phyloP scores from a whole-genome alignment of 116 monocot genomes.

The Trichopus zeylanicus region DNA sequence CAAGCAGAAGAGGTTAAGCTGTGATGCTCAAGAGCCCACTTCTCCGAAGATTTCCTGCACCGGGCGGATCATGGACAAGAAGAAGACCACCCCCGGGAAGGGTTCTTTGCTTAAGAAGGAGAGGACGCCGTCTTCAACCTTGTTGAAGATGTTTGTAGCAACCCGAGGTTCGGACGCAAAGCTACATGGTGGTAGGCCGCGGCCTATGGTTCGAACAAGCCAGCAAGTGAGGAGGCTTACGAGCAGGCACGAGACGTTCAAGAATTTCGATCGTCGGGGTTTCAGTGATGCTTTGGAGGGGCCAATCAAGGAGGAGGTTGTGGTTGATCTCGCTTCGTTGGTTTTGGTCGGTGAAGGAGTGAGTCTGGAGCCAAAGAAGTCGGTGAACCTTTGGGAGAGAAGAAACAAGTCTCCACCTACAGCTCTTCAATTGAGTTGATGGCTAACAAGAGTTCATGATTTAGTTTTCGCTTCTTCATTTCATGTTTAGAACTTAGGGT shows the following conservation, averaged over 20 bases:
- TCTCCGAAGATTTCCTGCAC: background rate
- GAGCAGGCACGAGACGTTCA: background rate
- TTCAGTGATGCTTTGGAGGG: background rate
- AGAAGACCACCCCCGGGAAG: background rate
- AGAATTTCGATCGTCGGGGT: background rate
- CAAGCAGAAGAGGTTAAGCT: too few relatives aligned
- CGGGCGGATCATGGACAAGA: background rate
- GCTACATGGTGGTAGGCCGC: background rate
- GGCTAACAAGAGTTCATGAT: too few relatives aligned
- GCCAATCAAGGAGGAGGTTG: background rate
- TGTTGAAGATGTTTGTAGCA: too few relatives aligned
- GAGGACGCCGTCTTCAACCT: background rate
- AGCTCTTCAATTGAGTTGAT: slow-evolving; percentile 19
- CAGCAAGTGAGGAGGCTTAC: background rate
- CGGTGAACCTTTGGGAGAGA: slow-evolving; percentile 27
- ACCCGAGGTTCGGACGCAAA: too few relatives aligned
- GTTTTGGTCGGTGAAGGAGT: slow-evolving; percentile 10
- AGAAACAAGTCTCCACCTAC: slow-evolving; percentile 9
- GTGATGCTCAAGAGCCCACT: background rate
- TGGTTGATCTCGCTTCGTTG: background rate
- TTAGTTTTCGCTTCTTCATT: too few relatives aligned
- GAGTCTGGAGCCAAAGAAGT: slow-evolving; percentile 18
- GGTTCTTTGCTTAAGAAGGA: background rate
- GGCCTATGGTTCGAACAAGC: background rate
- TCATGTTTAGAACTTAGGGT: too few relatives aligned